Percentiles rank a stretch among this genome's conserved stretches.
phyloP scores from a whole-genome alignment of 192 early-diverging fungal genomes.

The Coemansia furcata region DNA sequence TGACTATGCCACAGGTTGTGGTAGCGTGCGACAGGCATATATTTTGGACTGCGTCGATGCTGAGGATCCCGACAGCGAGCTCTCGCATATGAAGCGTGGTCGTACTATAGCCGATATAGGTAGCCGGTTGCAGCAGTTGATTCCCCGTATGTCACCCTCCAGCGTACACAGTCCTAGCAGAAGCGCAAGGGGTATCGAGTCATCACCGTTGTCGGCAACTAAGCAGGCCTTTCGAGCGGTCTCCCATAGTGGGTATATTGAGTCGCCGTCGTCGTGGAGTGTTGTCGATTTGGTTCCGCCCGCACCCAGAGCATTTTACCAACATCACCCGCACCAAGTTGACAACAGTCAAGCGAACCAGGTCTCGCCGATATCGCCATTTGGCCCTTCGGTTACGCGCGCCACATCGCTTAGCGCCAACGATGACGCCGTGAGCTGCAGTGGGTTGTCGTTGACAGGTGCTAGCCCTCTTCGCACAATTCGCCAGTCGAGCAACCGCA shows the following conservation, averaged over 20 bases:
- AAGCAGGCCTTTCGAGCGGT: slow-evolving; percentile 5
- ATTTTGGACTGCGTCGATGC: neutral
- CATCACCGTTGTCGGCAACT: neutral
- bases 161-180: neutral
- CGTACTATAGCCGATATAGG: slow-evolving; percentile 39
- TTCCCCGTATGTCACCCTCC: slow-evolving; percentile 31
- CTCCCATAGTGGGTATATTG: slow-evolving; percentile 17
- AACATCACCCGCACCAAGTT: neutral
- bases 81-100: slow-evolving; percentile 12
- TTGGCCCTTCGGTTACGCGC: slow-evolving; percentile 15
- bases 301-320: slow-evolving; percentile 6
- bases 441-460: neutral
- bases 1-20: neutral
- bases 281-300: slow-evolving; percentile 21
- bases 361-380: slow-evolving; percentile 12
- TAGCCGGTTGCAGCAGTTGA: slow-evolving; percentile 34
- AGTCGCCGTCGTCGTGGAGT: slow-evolving; percentile 14
- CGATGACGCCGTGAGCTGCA: neutral
- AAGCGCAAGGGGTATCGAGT: slow-evolving; percentile 1
- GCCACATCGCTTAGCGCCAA: neutral
- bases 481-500: slow-evolving; percentile 1
- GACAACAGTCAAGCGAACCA: neutral
- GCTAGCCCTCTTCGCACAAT: neutral
- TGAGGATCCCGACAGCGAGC: slow-evolving; percentile 1
- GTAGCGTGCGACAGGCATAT: neutral